These are phyloP conservation scores for Erodium maritimum DNA, from an alignment of 345 rosid species.

Conservation along the genomic window DNA sequence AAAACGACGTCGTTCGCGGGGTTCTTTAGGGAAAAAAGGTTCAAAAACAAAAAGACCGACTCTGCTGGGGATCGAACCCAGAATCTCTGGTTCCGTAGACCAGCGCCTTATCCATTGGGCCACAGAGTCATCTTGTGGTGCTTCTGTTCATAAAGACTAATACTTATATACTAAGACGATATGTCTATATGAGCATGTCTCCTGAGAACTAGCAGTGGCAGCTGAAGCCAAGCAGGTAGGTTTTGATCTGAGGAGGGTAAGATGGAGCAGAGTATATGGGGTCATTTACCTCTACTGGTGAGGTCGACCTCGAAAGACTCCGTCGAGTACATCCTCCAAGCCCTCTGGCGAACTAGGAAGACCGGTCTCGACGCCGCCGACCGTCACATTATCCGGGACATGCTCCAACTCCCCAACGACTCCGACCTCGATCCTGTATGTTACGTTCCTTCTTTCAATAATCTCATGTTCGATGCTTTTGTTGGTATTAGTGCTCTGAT, in stretches of 20 bases:
- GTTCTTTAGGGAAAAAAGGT: no score
- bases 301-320: constrained; percentile 51
- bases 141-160: no score
- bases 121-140: constrained; percentile 29
- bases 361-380: constrained; percentile 46
- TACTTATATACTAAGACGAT: no score
- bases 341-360: constrained; percentile 50
- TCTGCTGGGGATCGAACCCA: no score
- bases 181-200: no score
- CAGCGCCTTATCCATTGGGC: constrained; percentile 96
- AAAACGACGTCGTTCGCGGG: no score
- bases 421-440: constrained; percentile 56
- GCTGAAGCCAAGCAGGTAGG: neutral
- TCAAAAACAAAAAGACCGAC: no score
- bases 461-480: neutral
- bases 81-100: constrained; percentile 55
- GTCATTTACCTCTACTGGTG: constrained; percentile 37
- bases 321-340: constrained; percentile 44
- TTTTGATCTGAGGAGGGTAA: no score
- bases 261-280: constrained; percentile 25
- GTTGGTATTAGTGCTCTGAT: neutral
- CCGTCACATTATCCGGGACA: constrained; percentile 35
- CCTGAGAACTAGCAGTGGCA: neutral
- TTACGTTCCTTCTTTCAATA: neutral
- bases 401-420: constrained; percentile 48